Evolutionary conservation across 108 stramenopile species (phyloP).

Genomic region (Parietichytrium sp.): DNA sequence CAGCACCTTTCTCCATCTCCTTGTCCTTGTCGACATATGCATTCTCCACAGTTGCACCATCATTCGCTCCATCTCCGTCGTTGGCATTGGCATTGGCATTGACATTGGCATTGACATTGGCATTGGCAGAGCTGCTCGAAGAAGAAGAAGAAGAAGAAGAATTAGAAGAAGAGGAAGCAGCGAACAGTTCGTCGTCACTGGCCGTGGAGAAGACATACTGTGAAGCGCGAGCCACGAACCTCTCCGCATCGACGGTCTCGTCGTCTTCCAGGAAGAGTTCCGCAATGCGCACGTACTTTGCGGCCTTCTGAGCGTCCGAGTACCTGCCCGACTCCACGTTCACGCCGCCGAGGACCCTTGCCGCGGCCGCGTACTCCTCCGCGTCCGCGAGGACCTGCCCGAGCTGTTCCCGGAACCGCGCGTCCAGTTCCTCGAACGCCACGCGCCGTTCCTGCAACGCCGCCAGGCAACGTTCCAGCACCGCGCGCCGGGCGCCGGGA

Average conservation of each 20-base stretch:
- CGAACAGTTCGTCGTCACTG: not conserved
- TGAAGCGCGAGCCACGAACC: constrained; percentile 40
- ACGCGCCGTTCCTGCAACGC: not conserved
- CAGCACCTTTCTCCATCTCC: not conserved
- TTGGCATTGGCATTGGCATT: not conserved
- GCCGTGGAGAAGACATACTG: constrained; percentile 27
- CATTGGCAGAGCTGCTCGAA: no score
- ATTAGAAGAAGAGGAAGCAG: no score
- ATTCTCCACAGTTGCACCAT: not conserved
- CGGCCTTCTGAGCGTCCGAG: constrained; percentile 41
- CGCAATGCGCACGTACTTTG: constrained; percentile 43
- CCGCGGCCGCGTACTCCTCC: constrained; percentile 30
- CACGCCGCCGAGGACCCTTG: not conserved
- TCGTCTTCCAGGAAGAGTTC: constrained; percentile 51
- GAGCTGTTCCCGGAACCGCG: not conserved
- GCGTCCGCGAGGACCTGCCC: not conserved
- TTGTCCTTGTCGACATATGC: not conserved
- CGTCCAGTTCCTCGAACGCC: constrained; percentile 1
- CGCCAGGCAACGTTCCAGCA: not conserved
- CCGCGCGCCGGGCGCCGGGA: not conserved
- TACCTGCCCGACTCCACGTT: constrained; percentile 2
- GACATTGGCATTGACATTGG: no score
- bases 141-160: no score
- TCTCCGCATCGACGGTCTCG: constrained; percentile 50
- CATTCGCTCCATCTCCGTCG: not conserved